Percentiles rank a stretch among this genome's conserved stretches.
These are phyloP conservation scores for Avena atlantica DNA, from an alignment of 176 grass and related monocot species.

Conservation along the genomic window DNA sequence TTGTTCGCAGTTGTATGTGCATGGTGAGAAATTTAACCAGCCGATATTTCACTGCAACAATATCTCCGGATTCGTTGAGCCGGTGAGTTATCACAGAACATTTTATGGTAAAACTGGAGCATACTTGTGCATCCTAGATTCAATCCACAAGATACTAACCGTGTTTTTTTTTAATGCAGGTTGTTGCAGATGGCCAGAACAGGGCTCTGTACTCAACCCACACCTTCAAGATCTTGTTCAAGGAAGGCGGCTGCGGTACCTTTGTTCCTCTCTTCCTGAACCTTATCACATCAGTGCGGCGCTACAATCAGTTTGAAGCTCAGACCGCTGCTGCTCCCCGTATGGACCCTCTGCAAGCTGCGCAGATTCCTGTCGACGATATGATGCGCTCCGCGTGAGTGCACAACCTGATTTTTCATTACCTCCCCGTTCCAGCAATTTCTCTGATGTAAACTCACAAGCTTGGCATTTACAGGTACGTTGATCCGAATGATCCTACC, in stretches of 20 bases:
- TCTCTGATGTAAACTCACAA: not conserved
- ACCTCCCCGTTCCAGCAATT: not conserved
- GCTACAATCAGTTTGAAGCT: conserved; percentile 74
- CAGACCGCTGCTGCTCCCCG: conserved; percentile 51
- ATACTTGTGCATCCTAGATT: not conserved
- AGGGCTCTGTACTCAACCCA: conserved; percentile 91
- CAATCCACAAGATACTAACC: not conserved
- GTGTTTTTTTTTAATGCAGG: conserved; percentile 41
- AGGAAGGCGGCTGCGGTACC: conserved; percentile 94
- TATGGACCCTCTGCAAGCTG: conserved; percentile 86
- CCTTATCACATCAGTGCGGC: conserved; percentile 74
- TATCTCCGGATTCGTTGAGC: conserved; percentile 90
- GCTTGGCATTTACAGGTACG: conserved; percentile 62
- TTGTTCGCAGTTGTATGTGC: conserved; percentile 72
- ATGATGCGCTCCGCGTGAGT: conserved; percentile 97
- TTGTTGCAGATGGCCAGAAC: conserved; percentile 79
- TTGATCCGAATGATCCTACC: conserved; percentile 93
- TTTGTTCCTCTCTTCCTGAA: conserved; percentile 97
- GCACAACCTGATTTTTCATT: not conserved
- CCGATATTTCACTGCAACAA: conserved; percentile 98
- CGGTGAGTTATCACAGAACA: conserved; percentile 63
- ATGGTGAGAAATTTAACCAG: conserved; percentile 91
- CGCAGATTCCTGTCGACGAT: conserved; percentile 87
- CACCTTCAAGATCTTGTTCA: conserved; percentile 99
- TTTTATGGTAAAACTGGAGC: not conserved